These are phyloP conservation scores for Tylopilus sp. DNA, from an alignment of 768 basidiomycete genomes.

Conservation along the genomic window DNA sequence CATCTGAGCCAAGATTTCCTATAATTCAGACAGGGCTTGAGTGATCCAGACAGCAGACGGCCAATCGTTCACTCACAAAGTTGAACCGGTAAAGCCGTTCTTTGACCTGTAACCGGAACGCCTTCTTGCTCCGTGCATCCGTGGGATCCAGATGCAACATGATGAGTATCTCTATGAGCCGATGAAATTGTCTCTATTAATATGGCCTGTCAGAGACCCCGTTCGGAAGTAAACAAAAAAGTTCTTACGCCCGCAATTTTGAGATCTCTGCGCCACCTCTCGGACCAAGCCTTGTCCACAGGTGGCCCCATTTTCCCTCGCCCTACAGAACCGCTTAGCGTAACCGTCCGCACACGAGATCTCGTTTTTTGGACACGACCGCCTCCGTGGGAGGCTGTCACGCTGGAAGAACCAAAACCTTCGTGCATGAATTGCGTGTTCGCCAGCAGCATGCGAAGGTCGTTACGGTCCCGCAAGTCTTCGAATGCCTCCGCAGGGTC, in stretches of 20 bases:
- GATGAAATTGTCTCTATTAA: slow-evolving; percentile 84
- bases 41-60: background rate
- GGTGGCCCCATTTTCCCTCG: slow-evolving; percentile 77
- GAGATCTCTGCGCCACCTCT: slow-evolving; percentile 74
- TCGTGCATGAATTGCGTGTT: slow-evolving; percentile 67
- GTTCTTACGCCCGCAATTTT: slow-evolving; percentile 82
- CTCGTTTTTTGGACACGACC: slow-evolving; percentile 40
- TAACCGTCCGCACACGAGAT: slow-evolving; percentile 32
- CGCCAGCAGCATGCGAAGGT: slow-evolving; percentile 72
- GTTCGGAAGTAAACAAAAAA: background rate
- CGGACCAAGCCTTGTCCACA: slow-evolving; percentile 69
- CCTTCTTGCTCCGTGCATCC: slow-evolving; percentile 51
- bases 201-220: background rate
- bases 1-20: slow-evolving; percentile 88
- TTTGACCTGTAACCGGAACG: slow-evolving; percentile 89
- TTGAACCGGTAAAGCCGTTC: slow-evolving; percentile 94
- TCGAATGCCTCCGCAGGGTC: slow-evolving; percentile 98
- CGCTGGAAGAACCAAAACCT: slow-evolving; percentile 48
- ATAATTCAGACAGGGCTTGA: slow-evolving; percentile 1
- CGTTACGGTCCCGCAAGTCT: slow-evolving; percentile 90
- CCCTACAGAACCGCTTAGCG: slow-evolving; percentile 21
- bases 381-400: slow-evolving; percentile 43
- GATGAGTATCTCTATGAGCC: slow-evolving; percentile 89
- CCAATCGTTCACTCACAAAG: slow-evolving; percentile 55
- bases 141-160: slow-evolving; percentile 63